Percentiles rank a stretch among this genome's conserved stretches.
phyloP scores from a whole-genome alignment of 2,329 filamentous ascomycete genomes.

The Cladosporium sp. region DNA sequence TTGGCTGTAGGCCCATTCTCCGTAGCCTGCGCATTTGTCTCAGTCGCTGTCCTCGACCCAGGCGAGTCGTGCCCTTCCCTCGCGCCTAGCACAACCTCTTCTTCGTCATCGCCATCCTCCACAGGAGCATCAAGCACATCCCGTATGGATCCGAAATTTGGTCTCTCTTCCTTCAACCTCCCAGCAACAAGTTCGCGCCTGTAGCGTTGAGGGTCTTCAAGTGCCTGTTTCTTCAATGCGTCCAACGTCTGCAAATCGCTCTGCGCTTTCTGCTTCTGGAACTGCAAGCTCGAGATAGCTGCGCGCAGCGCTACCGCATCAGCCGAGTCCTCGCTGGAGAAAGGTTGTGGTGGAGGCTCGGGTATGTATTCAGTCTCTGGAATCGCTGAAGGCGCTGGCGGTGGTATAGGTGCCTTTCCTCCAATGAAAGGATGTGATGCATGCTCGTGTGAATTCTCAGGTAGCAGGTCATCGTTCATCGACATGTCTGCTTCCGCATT shows the following conservation, averaged over 20 bases:
- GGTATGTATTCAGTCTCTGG: slow-evolving; percentile 35
- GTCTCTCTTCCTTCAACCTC: slow-evolving; percentile 37
- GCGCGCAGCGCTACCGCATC: slow-evolving; percentile 84
- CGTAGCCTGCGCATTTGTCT: slow-evolving; percentile 13
- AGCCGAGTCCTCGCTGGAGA: slow-evolving; percentile 59
- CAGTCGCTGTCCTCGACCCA: slow-evolving; percentile 13
- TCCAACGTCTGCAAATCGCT: slow-evolving; percentile 70
- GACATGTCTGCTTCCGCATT: slow-evolving; percentile 8
- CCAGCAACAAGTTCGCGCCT: slow-evolving; percentile 63
- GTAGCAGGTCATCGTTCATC: neutral
- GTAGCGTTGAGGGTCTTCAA: slow-evolving; percentile 69
- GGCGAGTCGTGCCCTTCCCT: slow-evolving; percentile 29
- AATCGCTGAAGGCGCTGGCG: slow-evolving; percentile 13
- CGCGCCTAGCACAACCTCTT: slow-evolving; percentile 26
- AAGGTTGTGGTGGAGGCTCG: slow-evolving; percentile 42
- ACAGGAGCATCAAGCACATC: slow-evolving; percentile 33
- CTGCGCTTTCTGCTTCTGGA: slow-evolving; percentile 74
- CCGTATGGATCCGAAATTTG: slow-evolving; percentile 27
- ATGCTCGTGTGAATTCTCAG: neutral
- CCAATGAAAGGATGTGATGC: neutral
- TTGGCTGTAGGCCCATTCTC: neutral
- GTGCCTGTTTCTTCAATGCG: slow-evolving; percentile 65
- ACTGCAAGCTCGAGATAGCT: slow-evolving; percentile 79
- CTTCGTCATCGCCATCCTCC: slow-evolving; percentile 25
- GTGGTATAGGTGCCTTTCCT: slow-evolving; percentile 9